phyloP scores from a whole-genome alignment of 208 protist genomes.

The Naegleria fowleri region DNA sequence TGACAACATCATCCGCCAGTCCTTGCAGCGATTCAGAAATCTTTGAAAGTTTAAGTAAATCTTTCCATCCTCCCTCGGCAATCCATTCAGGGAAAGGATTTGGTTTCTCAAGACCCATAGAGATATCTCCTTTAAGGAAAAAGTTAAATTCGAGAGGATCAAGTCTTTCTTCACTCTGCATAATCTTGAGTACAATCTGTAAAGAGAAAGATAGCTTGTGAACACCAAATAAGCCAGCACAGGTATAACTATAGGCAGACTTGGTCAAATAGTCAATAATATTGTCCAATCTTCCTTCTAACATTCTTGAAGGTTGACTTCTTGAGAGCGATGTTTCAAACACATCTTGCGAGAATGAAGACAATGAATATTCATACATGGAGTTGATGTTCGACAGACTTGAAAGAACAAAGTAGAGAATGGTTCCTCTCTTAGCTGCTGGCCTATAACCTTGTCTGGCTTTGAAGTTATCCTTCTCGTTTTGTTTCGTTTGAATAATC shows the following conservation, averaged over 20 bases:
- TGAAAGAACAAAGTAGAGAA: conserved; percentile 96
- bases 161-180: conserved; percentile 73
- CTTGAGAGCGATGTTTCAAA: conserved; percentile 89
- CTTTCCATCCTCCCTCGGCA: conserved; percentile 89
- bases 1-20: conserved; percentile 60
- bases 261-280: conserved; percentile 93
- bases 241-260: conserved; percentile 95
- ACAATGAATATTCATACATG: conserved; percentile 99
- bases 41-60: conserved; percentile 73
- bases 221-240: conserved; percentile 95
- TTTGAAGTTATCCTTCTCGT: conserved; percentile 85
- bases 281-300: conserved; percentile 86
- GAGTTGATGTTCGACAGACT: conserved; percentile 87
- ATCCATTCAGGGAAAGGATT: conserved; percentile 79
- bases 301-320: conserved; percentile 78
- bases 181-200: conserved; percentile 91
- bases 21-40: conserved; percentile 59
- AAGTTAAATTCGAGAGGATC: conserved; percentile 87
- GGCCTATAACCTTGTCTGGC: conserved; percentile 89
- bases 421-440: conserved; percentile 89
- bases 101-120: conserved; percentile 77
- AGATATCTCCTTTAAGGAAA: conserved; percentile 93
- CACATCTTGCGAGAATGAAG: conserved; percentile 89
- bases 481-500: conserved; percentile 85
- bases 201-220: conserved; percentile 97